Base-by-base conservation (phyloP, 1,284 basidiomycete species). In the Meira miltonrushii region DNA sequence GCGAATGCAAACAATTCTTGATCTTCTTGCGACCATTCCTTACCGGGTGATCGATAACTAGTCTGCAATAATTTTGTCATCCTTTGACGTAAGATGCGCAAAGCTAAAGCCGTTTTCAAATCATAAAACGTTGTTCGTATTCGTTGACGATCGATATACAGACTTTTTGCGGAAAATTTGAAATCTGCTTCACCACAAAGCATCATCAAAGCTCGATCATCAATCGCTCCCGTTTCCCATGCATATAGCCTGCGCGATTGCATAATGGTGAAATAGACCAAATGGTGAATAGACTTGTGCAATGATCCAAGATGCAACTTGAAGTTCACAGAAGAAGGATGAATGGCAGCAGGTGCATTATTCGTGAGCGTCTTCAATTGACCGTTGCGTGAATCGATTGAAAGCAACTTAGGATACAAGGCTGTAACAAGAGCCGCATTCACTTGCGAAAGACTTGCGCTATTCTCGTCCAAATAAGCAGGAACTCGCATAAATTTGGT, bases 161-260 rank as follows among this genome's bases (percentile, higher is more conserved):
- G 82, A 10, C 83, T 84, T 60, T 88, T 83, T 0, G 90, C 86
- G 17, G 86, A 81, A 40, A 90, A 81, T 89, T 89, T 92, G 80
- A 90, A 88, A 64, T 98, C 94, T 12, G 85, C 83, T 67, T 97
- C 95, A 1, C 95, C 94, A 66, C 93, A 97, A 0, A 97, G 81
- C 23, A 97, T 81, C 17, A 91, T 78, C 49, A 99, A 79, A 1
- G 90, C 85, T 33, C 89, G 80, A 69, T 96, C 90, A 62, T 95
- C 88, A 4, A 92, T 85, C 0, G 92, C 88, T 1, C 89, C 87
- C 0, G 89, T 92, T 79, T 99, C 95, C 91, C 92, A 96, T n/a
- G 88, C 92, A 78, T 79, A 98, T 33, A 97, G 80, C 78, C 87
- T 89, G 80, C 88, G 91, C 12, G 90, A 91, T 76, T 91, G 89